phyloP scores from a whole-genome alignment of 306 rosid genomes.

The Hippophae rhamnoides region DNA sequence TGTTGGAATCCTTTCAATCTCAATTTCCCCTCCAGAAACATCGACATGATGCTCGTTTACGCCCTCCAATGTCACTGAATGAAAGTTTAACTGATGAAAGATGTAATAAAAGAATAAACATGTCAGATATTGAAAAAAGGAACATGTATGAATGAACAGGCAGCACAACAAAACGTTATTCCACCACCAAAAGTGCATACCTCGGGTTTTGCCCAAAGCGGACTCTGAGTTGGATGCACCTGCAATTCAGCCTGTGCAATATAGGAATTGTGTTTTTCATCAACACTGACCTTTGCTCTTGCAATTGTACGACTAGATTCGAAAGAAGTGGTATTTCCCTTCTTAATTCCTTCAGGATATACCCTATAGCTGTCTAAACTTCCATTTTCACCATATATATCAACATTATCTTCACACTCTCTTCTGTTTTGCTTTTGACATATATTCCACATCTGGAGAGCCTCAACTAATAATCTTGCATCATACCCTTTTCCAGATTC shows the following conservation, averaged over 20 bases:
- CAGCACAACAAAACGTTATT: conserved; percentile 3
- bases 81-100: conserved; percentile 66
- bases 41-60: conserved; percentile 34
- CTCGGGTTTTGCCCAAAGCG: conserved; percentile 75
- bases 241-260: conserved; percentile 92
- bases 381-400: conserved; percentile 90
- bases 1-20: conserved; percentile 70
- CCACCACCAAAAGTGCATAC: conserved; percentile 26
- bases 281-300: conserved; percentile 37
- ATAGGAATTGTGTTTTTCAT: conserved; percentile 62
- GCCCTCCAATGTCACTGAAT: conserved; percentile 43
- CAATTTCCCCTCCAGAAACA: conserved; percentile 55
- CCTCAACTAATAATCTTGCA: conserved; percentile 65
- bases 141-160: conserved; percentile 3
- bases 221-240: conserved; percentile 56
- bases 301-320: conserved; percentile 30
- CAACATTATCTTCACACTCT: conserved; percentile 61
- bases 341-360: conserved; percentile 45
- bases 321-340: conserved; percentile 26
- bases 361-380: conserved; percentile 39
- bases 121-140: conserved; percentile 13
- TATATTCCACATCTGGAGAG: conserved; percentile 86
- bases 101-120: conserved; percentile 8
- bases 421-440: conserved; percentile 64
- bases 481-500: conserved; percentile 53